Base-by-base conservation (phyloP, 2,329 filamentous ascomycete genomes). In the Mariannaea elegans region DNA sequence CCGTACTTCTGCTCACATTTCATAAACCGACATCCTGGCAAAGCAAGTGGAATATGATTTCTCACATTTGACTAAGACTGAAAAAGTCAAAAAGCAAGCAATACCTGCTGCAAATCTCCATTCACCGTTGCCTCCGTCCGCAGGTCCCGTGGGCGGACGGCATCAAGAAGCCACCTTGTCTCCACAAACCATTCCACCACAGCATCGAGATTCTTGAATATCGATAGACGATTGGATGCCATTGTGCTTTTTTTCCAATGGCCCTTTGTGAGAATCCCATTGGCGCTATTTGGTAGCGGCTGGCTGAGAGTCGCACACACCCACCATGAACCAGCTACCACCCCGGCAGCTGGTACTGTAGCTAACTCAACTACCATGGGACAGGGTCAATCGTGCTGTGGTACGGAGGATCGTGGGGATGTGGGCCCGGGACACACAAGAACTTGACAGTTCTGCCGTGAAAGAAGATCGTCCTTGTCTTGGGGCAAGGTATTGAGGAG, bases 191-290 rank as follows among this genome's bases (percentile, higher is more conserved):
- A 41, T 32, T 36, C 24, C n/a, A 27, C 14, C 8, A 34, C 44
- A 57, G 41, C 16, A 70, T 68, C 55, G 55, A 55, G 19, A 47
- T 69, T 65, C 42, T 32, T 16, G 46, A 65, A 66, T 63, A n/a
- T 60, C 62, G 62, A 65, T 67, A 34, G 19, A 39, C 41, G 36
- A 38, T 56, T 49, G 57, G 48, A 70, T 65, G 67, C 67, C 23
- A 70, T 62, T 68, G 58, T 56, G 42, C 29, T 56, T 34, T 27
- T 5, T 36, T 46, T 24, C 29, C n/a, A 38, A 69, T 68, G 65
- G 67, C n/a, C 36, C 46, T 68, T 63, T 62, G 41, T 44, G 23
- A n/a, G 54, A 70, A 62, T 64, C 46, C 64, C 67, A 68, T 70
- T 23, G 52, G 44, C 16, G 44, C 31, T 44, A 54, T 46, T 54